Percentiles rank a stretch among this genome's conserved stretches.
phyloP scores from a whole-genome alignment of 192 early-diverging fungal species.

The Coemansia sp. region DNA sequence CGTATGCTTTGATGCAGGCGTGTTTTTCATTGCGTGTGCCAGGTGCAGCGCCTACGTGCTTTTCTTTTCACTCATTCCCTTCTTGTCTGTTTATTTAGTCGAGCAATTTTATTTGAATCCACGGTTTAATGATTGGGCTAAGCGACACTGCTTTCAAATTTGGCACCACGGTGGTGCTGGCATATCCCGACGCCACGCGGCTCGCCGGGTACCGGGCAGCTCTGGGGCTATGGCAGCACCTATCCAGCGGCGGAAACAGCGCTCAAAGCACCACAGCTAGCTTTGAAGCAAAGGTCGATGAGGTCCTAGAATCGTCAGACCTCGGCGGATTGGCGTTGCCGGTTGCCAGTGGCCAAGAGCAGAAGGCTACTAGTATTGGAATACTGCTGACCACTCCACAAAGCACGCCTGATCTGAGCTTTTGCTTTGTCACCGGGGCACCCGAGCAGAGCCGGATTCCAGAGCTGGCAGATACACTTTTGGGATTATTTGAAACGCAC shows the following conservation, averaged over 20 bases:
- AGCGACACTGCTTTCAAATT: constrained; percentile 20
- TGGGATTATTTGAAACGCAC: constrained; percentile 12
- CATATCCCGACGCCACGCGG: constrained; percentile 41
- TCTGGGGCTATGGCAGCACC: constrained; percentile 18
- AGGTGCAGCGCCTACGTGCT: too few species aligned
- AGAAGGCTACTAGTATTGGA: neutral
- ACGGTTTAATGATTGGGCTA: constrained; percentile 41
- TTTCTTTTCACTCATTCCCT: too few species aligned
- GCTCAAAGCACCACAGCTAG: neutral
- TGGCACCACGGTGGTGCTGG: constrained; percentile 28
- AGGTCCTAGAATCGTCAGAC: constrained; percentile 3
- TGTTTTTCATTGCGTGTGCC: too few species aligned
- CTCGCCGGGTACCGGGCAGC: constrained; percentile 42
- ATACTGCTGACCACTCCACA: constrained; percentile 10
- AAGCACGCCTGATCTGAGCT: constrained; percentile 6
- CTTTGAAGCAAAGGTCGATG: constrained; percentile 1
- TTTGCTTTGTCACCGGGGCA: constrained; percentile 38
- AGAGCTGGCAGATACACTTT: constrained; percentile 22
- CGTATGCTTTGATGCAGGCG: too few species aligned
- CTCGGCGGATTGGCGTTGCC: neutral
- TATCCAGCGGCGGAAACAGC: neutral
- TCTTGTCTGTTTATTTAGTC: neutral
- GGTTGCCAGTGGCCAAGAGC: neutral
- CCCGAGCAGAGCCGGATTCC: constrained; percentile 23
- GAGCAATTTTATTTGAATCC: neutral